These are phyloP conservation scores for Penicillium expansum DNA, from an alignment of 2,329 filamentous ascomycete genomes.

Conservation along the genomic window DNA sequence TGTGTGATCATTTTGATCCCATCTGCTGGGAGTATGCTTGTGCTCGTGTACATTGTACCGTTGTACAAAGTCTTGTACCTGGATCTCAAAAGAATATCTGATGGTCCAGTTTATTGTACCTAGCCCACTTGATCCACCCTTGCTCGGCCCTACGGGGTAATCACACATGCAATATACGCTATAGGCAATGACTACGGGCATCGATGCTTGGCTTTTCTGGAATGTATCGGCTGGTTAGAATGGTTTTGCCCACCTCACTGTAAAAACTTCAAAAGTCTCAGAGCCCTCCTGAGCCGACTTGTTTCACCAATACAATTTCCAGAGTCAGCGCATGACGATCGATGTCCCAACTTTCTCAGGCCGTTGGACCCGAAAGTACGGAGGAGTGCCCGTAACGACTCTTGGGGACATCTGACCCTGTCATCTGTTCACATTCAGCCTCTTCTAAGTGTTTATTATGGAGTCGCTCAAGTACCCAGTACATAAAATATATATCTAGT, in stretches of 20 bases:
- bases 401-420: neutral
- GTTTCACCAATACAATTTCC: neutral
- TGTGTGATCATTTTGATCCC: slow-evolving; percentile 2
- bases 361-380: neutral
- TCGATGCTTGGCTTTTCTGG: neutral
- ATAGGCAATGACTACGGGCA: neutral
- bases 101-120: neutral
- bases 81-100: neutral
- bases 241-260: neutral
- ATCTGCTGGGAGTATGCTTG: slow-evolving; percentile 6
- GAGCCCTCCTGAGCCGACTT: neutral
- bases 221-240: neutral
- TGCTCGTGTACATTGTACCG: slow-evolving; percentile 1
- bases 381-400: neutral
- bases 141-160: neutral
- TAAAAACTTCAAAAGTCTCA: neutral
- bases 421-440: neutral
- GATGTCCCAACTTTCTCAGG: slow-evolving; percentile 4
- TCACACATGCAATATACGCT: neutral
- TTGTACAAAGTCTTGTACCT: neutral
- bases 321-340: slow-evolving; percentile 11
- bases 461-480: neutral
- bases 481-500: no score
- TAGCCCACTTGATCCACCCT: slow-evolving; percentile 11
- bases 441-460: neutral